Evolutionary conservation across 208 protist species (phyloP).

Genomic region (Trypanosoma rangeli): DNA sequence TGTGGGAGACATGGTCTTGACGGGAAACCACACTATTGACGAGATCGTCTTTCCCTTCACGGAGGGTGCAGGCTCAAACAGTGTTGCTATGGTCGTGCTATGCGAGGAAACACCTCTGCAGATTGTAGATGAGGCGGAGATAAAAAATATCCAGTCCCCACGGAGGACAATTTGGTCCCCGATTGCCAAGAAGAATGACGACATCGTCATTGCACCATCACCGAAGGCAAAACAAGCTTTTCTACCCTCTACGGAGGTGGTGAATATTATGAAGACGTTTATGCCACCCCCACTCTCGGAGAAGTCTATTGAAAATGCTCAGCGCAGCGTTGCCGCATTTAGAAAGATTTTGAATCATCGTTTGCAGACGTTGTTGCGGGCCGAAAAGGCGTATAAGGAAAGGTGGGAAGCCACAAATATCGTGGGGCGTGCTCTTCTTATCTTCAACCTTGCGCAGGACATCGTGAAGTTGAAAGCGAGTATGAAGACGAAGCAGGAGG

Average conservation of each 20-base stretch:
- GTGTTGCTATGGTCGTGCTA: conserved; percentile 39
- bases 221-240: conserved; percentile 11
- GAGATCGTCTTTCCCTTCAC: conserved; percentile 29
- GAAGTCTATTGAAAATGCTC: conserved; percentile 26
- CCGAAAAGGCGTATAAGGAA: conserved; percentile 65
- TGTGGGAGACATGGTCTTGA: conserved; percentile 18
- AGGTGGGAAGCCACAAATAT: conserved; percentile 66
- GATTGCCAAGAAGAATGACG: conserved; percentile 13
- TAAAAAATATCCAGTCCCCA: conserved; percentile 6
- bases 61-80: conserved; percentile 14
- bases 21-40: conserved; percentile 13
- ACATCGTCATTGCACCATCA: background rate
- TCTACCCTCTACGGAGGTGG: conserved; percentile 16
- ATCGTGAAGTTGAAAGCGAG: conserved; percentile 46
- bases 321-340: conserved; percentile 23
- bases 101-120: conserved; percentile 64
- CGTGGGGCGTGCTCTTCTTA: conserved; percentile 46
- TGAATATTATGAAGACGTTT: conserved; percentile 21
- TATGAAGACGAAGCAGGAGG: conserved; percentile 31
- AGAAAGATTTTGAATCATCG: conserved; percentile 58
- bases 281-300: conserved; percentile 32
- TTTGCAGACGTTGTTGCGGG: conserved; percentile 48
- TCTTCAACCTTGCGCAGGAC: conserved; percentile 63
- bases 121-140: conserved; percentile 39
- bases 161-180: conserved; percentile 25